Base-by-base conservation (phyloP, 768 basidiomycete species). In the Termitomyces bulborhizus region DNA sequence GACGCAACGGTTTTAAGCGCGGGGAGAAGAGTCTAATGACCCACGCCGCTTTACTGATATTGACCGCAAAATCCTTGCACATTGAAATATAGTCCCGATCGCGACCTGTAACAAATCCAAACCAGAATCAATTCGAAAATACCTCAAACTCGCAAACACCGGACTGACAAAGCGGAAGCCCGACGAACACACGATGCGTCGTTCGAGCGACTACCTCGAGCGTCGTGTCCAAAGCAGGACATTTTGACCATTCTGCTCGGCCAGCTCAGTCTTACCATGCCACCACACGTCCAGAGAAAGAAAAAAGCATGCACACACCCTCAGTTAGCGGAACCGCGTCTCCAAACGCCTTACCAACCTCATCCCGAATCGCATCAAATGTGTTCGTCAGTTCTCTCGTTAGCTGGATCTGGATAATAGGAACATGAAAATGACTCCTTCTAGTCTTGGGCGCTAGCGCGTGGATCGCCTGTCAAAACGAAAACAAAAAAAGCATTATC, bases 151-250 rank as follows among this genome's bases (percentile, higher is more conserved):
- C 40, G 3, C 31, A 5, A 7, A 46, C 40, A 18, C 26, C 2
- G 40, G 26, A 29, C 37, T 40, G 3, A 67, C 68, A 68, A n/a
- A 69, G 53, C 4, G 66, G 64, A 18, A 64, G 55, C 7, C 67
- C 68, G 11, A 69, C 63, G 27, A 69, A 65, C n/a, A 62, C 55
- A 1, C 68, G 59, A 40, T 63, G 60, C 3, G 63, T 58, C 3
- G 65, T 61, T 9, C 58, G 59, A 6, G 57, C 60, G n/a, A 67
- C 61, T 7, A 69, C 61, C 7, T 66, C 62, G 21, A 66, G 56
- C 6, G 51, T 53, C 9, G 47, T 48, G 40, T 57, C 56, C 27
- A 57, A 36, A n/a, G 56, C 51, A 5, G 58, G 55, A 21, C 40
- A 52, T 7, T 36, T 56, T 3, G 46, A 39, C 58, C 58, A 59